A percentile compares a stretch with the other conserved stretches of the same genome.
phyloP scores from a whole-genome alignment of 306 rosid genomes.

The Benincasa hispida region DNA sequence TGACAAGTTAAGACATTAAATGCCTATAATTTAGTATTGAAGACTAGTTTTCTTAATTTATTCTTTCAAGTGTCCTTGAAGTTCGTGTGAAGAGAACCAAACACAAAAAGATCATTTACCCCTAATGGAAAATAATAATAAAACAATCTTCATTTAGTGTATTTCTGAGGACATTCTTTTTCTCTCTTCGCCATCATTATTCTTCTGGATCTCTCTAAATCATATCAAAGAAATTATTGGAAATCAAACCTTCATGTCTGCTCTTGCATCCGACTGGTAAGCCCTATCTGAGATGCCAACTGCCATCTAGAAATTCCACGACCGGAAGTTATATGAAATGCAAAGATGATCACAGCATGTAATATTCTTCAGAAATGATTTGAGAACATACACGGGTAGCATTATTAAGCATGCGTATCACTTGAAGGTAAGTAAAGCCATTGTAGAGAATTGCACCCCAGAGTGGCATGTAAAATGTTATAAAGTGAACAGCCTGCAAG shows the following conservation, averaged over 20 bases:
- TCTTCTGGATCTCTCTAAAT: background rate
- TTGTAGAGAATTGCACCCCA: slow-evolving; percentile 99
- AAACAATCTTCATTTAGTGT: background rate
- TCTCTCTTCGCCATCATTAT: background rate
- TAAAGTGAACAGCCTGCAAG: slow-evolving; percentile 80
- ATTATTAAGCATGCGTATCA: slow-evolving; percentile 95
- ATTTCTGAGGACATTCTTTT: background rate
- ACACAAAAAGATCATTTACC: background rate
- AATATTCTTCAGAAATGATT: background rate
- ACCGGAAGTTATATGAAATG: slow-evolving; percentile 14
- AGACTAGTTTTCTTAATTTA: background rate
- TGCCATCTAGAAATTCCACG: slow-evolving; percentile 73
- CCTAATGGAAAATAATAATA: background rate
- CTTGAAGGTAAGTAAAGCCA: slow-evolving; percentile 83
- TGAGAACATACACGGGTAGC: slow-evolving; percentile 77
- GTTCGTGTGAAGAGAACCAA: background rate
- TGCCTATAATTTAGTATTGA: background rate
- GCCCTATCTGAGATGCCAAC: slow-evolving; percentile 75
- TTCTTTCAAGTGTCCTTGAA: background rate
- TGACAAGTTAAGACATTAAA: background rate
- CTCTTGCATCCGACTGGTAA: slow-evolving; percentile 60
- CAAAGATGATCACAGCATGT: slow-evolving; percentile 1
- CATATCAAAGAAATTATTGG: slow-evolving; percentile 4
- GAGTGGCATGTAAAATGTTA: slow-evolving; percentile 88
- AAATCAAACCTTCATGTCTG: slow-evolving; percentile 70